These are phyloP conservation scores for Cystobasidiopsis lactophilus DNA, from an alignment of 768 basidiomycete genomes.

Conservation along the genomic window DNA sequence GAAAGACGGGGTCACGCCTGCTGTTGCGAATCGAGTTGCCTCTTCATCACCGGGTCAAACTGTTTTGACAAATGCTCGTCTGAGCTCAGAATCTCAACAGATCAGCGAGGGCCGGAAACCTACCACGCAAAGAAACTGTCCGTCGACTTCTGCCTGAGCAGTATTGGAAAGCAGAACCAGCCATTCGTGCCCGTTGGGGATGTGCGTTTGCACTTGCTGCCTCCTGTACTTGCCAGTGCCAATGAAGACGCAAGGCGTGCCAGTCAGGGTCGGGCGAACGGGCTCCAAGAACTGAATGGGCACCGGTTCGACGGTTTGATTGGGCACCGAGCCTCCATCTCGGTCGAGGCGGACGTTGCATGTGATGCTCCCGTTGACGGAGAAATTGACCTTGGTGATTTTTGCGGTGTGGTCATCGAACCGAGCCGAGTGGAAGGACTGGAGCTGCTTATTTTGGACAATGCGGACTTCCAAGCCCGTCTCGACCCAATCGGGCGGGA, in stretches of 20 bases:
- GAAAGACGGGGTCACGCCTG: no score
- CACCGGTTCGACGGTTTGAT: not conserved
- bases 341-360: not conserved
- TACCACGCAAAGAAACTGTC: not conserved
- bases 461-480: not conserved
- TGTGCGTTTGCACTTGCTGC: not conserved
- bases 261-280: not conserved
- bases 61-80: no score
- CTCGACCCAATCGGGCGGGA: slow-evolving; percentile 6
- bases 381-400: slow-evolving; percentile 2
- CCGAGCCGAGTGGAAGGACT: no score
- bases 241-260: not conserved
- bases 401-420: not conserved
- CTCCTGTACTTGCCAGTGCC: not conserved
- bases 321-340: not conserved
- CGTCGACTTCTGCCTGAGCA: not conserved
- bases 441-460: no score
- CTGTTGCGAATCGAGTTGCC: no score
- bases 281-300: not conserved
- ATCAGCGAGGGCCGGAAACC: no score
- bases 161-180: not conserved
- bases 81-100: no score
- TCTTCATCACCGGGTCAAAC: no score
- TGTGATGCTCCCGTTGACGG: not conserved
- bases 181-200: not conserved